Evolutionary conservation across 2,329 filamentous ascomycete genomes (phyloP), one percentile per base, ranked within the genome.

Genomic region (Verticillium albo-atrum): DNA sequence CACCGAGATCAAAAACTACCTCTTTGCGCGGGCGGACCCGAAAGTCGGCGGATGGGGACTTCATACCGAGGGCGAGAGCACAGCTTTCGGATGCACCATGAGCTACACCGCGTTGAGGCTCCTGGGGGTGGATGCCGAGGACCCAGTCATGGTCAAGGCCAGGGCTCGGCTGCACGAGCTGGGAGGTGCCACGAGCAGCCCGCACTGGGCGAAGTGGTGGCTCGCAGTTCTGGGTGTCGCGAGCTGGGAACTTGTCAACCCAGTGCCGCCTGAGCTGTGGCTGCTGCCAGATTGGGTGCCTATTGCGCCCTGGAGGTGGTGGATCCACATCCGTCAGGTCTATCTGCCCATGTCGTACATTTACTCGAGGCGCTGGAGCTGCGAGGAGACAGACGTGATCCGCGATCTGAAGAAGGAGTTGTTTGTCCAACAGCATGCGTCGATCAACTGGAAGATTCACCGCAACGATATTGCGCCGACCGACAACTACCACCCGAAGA

Each of bases 131-230:
- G 87, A 89, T 57, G 84, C 92, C 3, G 92, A 97, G 64, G 90
- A 98, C 56, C 87, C 90, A 15, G 79, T 90, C 50, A 91, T 98
- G 88, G 82, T 91, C 57, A 95, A 91, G 74, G 95, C 95, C 2
- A 85, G 96, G 62, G 88, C 82, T 1, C 89, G 88, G 23, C 78
- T 99, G 32, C 92, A 97, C 75, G 88, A 89, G 70, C 80, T 98
- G 47, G 95, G 95, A 12, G 94, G 95, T 28, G 92, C 92, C 1
- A 79, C 90, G 15, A 87, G 92, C 68, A 86, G 86, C 1, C 96
- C 95, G 25, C 95, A 98, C 71, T 99, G 95, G 95, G 86, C 86
- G n/a, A 99, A 99, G 71, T 96, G 96, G 74, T 97, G 93, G 92
- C 82, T 99, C 54, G 89, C 89, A 42, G 82, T 96, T 3, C 76